phyloP scores from a whole-genome alignment of 129 eudicot genomes.

The Helichrysum umbraculigerum region DNA sequence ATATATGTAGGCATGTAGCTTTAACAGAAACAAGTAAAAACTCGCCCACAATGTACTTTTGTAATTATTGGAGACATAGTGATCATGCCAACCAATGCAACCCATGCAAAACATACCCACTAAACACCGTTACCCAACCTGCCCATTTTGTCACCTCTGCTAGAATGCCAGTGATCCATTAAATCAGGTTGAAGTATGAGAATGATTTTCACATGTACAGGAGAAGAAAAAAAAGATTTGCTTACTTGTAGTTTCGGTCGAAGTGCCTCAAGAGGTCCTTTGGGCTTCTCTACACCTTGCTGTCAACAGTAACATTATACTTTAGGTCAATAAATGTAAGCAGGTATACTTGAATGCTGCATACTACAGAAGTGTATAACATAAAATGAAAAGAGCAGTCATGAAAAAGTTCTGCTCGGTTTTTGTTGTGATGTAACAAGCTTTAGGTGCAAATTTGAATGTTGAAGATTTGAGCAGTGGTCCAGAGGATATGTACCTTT shows the following conservation, averaged over 20 bases:
- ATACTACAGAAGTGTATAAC: not conserved
- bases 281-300: conserved; percentile 97
- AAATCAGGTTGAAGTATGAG: not conserved
- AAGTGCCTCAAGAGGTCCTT: conserved; percentile 98
- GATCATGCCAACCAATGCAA: not conserved
- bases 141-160: conserved; percentile 1
- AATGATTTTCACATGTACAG: not conserved
- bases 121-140: not conserved
- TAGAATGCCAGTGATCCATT: not conserved
- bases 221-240: not conserved
- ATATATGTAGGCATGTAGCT: not conserved
- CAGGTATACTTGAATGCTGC: not conserved
- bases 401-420: not conserved
- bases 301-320: conserved; percentile 32
- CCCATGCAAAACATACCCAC: not conserved
- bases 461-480: conserved; percentile 2
- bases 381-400: not conserved
- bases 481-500: conserved; percentile 54
- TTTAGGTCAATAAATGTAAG: conserved; percentile 10
- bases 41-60: too few relatives aligned
- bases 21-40: not conserved
- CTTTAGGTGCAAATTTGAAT: conserved; percentile 13
- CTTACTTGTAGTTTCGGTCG: conserved; percentile 95
- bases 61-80: not conserved
- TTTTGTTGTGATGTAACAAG: conserved; percentile 10